Base-by-base conservation (phyloP, 306 rosid genomes). In the Styphnolobium japonicum region DNA sequence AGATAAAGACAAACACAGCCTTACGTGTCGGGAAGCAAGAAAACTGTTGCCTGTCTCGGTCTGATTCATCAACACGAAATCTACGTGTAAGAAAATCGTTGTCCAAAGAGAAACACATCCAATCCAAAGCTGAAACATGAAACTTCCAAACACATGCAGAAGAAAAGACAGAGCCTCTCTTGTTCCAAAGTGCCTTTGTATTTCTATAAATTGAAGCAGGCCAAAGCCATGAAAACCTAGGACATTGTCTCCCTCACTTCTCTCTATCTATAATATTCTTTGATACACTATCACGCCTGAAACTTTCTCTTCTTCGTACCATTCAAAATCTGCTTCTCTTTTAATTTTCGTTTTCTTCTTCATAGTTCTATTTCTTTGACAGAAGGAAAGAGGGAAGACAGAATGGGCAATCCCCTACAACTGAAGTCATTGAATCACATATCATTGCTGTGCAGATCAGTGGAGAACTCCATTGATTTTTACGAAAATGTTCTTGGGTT, bases 371-470 rank as follows among this genome's bases (percentile, higher is more conserved):
- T 37, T n/a, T 61, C 15, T 3, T 69, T 55, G 18, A 7, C 3
- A 9, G 5, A 67, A 62, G 31, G 4, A 48, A 49, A 15, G 12
- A 6, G 29, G 33, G 18, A 55, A 37, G 67, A 65, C 15, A 18
- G 23, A 62, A 80, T 75, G 85, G 85, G 62, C 12, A 93, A 89
- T 58, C 95, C 97, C 68, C 75, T 94, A 71, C 85, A 80, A 21
- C 86, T 92, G 22, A 92, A 87, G 85, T 89, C 98, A 29, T 67
- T 94, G 85, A 94, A 94, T 73, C 98, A 92, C 71, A 92, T 94
- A 43, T 94, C 98, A n/a, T 19, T 90, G 22, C 16, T 70, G 39
- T 92, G 96, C 83, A 86, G 85, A 78, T 92, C 98, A 60, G 34
- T 94, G 27, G 90, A 90, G 69, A 79, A 89, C 14, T 88, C 98